These are phyloP conservation scores for Penicillium sp. DNA, from an alignment of 2,329 filamentous ascomycete species.

Conservation along the genomic window DNA sequence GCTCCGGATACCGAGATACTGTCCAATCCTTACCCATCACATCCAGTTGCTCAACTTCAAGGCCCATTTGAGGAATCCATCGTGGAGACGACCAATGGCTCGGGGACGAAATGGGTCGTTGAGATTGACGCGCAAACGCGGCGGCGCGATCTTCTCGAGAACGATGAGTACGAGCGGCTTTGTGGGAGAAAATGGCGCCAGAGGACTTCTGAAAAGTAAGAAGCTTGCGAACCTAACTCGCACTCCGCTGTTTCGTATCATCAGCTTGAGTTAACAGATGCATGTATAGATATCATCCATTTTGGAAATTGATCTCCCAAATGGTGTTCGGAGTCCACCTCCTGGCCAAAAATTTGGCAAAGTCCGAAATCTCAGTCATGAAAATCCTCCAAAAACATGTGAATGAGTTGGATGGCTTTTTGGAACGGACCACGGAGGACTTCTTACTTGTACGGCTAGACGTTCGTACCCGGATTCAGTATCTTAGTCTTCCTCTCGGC, in stretches of 20 bases:
- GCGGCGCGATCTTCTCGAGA: conserved; percentile 66
- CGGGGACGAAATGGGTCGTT: conserved; percentile 30
- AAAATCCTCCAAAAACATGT: conserved; percentile 88
- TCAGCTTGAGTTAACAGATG: neutral
- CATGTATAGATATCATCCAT: conserved; percentile 67
- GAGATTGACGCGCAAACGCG: conserved; percentile 48
- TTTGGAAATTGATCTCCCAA: conserved; percentile 87
- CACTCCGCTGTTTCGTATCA: neutral
- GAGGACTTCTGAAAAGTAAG: conserved; percentile 61
- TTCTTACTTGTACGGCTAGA: conserved; percentile 75
- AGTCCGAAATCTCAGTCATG: conserved; percentile 83
- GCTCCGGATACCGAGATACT: neutral
- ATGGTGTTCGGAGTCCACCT: conserved; percentile 93
- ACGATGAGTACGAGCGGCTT: conserved; percentile 65
- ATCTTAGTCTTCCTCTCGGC: conserved; percentile 77
- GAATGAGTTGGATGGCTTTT: conserved; percentile 87
- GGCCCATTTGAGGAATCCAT: conserved; percentile 49
- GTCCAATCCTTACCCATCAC: conserved; percentile 29
- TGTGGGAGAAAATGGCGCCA: conserved; percentile 75
- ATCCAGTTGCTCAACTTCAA: conserved; percentile 46
- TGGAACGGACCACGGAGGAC: conserved; percentile 83
- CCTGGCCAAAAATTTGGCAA: conserved; percentile 78
- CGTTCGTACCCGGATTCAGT: conserved; percentile 74
- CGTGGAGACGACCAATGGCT: conserved; percentile 34
- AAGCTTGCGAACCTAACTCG: neutral